Conservation (phyloP, 2,329 filamentous ascomycete species). For the Neopestalotiopsis clavispora region DNA sequence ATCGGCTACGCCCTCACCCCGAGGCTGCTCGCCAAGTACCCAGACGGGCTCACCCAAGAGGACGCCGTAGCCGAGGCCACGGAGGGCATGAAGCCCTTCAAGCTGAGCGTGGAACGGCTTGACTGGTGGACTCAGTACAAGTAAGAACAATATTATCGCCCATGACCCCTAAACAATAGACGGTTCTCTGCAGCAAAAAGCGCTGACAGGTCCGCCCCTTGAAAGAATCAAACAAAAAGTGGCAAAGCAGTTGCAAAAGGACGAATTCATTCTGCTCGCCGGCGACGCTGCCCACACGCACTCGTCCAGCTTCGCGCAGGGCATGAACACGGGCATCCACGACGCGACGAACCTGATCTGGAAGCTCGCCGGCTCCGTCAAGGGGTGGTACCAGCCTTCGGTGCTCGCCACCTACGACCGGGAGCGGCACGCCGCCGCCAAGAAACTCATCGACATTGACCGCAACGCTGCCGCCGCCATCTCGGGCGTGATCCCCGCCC, state of each 20-base stretch:
- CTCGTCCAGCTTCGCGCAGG: conserved; percentile 41
- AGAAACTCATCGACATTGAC: background rate
- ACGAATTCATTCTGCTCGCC: conserved; percentile 37
- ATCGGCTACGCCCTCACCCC: no score
- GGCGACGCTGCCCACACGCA: conserved; percentile 43
- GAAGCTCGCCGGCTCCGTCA: conserved; percentile 32
- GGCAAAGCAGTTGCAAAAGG: background rate
- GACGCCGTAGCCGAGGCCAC: no score
- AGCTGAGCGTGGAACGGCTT: no score
- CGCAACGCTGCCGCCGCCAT: background rate
- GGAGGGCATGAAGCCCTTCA: no score
- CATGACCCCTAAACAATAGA: no score
- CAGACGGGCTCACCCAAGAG: no score
- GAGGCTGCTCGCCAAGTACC: no score
- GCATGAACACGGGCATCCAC: conserved; percentile 42
- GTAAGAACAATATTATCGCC: no score
- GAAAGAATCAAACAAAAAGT: no score
- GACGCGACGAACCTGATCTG: conserved; percentile 43
- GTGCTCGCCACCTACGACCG: background rate
- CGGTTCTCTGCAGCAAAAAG: no score
- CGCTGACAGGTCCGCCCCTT: no score
- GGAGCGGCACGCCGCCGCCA: conserved; percentile 3
- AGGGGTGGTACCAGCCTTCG: background rate
- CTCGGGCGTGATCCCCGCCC: background rate
- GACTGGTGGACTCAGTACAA: no score